Percentiles rank a stretch among this genome's conserved stretches.
These are phyloP conservation scores for Setaria viridis DNA, from an alignment of 202 grass and related monocot species.

Conservation along the genomic window DNA sequence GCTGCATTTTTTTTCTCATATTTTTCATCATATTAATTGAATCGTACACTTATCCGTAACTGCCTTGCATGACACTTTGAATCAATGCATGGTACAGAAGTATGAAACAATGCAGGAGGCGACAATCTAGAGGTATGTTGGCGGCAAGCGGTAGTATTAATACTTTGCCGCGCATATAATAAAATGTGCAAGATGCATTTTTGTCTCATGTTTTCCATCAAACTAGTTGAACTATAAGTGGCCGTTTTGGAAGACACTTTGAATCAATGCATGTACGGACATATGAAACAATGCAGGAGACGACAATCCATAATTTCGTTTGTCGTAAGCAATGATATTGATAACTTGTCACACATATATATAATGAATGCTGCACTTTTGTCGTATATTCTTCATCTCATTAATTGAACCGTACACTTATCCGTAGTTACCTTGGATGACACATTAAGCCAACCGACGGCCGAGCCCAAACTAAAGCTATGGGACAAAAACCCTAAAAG, in stretches of 20 bases:
- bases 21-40: too few species aligned
- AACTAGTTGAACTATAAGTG: too few species aligned
- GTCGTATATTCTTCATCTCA: background rate
- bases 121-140: background rate
- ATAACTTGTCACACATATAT: background rate
- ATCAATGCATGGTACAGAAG: background rate
- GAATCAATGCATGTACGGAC: background rate
- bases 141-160: too few species aligned
- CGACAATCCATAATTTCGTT: background rate
- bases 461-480: background rate
- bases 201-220: too few species aligned
- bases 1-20: too few species aligned
- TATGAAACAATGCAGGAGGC: background rate
- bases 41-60: too few species aligned
- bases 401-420: background rate
- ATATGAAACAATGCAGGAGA: background rate
- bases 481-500: accelerated
- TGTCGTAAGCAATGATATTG: background rate
- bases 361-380: background rate
- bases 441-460: background rate
- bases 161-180: too few species aligned
- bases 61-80: too few species aligned
- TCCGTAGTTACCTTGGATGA: background rate
- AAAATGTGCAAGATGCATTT: too few species aligned
- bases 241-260: too few species aligned